phyloP scores from a whole-genome alignment of 768 basidiomycete species.

The Phlebiopsis gigantea region DNA sequence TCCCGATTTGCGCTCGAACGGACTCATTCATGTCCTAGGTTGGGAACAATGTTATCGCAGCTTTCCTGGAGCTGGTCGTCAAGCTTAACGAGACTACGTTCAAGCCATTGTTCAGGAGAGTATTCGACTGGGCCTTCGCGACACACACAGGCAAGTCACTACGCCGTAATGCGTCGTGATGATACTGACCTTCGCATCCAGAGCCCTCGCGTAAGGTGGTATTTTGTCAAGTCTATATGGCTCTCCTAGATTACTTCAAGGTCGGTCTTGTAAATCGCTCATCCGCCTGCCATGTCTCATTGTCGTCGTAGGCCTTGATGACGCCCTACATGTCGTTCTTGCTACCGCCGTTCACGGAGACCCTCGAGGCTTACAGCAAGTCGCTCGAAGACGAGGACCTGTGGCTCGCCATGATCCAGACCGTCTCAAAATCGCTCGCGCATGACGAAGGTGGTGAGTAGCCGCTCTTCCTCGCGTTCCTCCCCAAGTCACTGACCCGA shows the following conservation, averaged over 20 bases:
- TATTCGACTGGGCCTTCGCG: slow-evolving; percentile 94
- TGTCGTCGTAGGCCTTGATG: slow-evolving; percentile 60
- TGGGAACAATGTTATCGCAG: slow-evolving; percentile 49
- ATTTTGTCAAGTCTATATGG: slow-evolving; percentile 69
- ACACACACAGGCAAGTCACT: slow-evolving; percentile 39
- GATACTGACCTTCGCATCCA: slow-evolving; percentile 14
- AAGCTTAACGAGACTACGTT: slow-evolving; percentile 92
- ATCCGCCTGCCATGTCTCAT: neutral
- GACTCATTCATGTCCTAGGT: slow-evolving; percentile 31
- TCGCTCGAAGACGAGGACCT: slow-evolving; percentile 35
- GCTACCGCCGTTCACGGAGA: slow-evolving; percentile 58
- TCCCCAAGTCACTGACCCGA: neutral
- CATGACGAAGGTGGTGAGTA: slow-evolving; percentile 76
- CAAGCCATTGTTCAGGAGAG: slow-evolving; percentile 82
- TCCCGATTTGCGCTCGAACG: neutral
- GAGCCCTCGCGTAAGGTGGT: slow-evolving; percentile 50
- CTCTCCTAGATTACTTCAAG: slow-evolving; percentile 85
- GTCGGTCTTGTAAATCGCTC: slow-evolving; percentile 34
- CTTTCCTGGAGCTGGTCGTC: slow-evolving; percentile 85
- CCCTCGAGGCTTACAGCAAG: slow-evolving; percentile 46
- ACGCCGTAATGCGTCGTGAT: neutral
- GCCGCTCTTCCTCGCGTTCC: neutral
- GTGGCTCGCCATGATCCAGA: slow-evolving; percentile 59
- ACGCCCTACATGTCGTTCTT: slow-evolving; percentile 86
- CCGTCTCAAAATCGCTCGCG: slow-evolving; percentile 63